A percentile compares a stretch with the other conserved stretches of the same genome.
Conservation (phyloP, 2,329 filamentous ascomycete species). For the Trichoderma pleuroti region DNA sequence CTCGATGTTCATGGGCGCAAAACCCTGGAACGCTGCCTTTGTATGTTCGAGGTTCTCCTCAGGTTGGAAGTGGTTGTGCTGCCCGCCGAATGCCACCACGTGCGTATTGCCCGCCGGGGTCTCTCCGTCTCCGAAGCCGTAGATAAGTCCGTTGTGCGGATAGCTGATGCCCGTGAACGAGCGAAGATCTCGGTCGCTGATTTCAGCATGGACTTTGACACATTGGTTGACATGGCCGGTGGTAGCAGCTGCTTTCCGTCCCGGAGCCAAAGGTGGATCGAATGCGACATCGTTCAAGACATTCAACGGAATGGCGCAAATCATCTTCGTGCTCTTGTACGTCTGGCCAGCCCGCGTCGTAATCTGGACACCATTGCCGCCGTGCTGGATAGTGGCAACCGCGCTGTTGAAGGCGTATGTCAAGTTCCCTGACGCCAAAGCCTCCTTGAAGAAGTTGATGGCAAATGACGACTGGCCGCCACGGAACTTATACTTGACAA, state of each 20-base stretch:
- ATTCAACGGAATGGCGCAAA: constrained; percentile 11
- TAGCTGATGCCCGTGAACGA: constrained; percentile 12
- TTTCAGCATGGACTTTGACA: constrained; percentile 13
- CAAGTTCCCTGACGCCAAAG: constrained; percentile 1
- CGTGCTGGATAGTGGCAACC: neutral
- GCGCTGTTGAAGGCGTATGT: constrained; percentile 11
- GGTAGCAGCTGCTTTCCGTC: constrained; percentile 6
- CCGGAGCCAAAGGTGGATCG: neutral
- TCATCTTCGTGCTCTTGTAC: constrained; percentile 1
- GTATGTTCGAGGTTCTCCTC: constrained; percentile 10
- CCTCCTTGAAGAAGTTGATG: constrained; percentile 9
- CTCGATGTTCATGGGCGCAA: constrained; percentile 5
- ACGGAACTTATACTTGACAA: constrained; percentile 12
- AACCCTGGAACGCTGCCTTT: constrained; percentile 3
- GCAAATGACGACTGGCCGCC: constrained; percentile 9
- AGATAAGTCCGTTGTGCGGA: constrained; percentile 10
- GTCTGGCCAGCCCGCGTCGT: constrained; percentile 1
- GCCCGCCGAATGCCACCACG: constrained; percentile 7
- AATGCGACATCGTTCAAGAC: constrained; percentile 9
- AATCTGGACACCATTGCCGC: neutral
- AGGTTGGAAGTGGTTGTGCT: constrained; percentile 7
- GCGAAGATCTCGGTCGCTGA: constrained; percentile 11
- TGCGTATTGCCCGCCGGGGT: constrained; percentile 7
- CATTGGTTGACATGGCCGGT: constrained; percentile 11
- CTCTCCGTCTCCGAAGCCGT: constrained; percentile 5